Evolutionary conservation across 192 early-diverging fungal species (phyloP), one percentile per base, ranked within the genome.

Genomic region (Rhizophagus clarus): DNA sequence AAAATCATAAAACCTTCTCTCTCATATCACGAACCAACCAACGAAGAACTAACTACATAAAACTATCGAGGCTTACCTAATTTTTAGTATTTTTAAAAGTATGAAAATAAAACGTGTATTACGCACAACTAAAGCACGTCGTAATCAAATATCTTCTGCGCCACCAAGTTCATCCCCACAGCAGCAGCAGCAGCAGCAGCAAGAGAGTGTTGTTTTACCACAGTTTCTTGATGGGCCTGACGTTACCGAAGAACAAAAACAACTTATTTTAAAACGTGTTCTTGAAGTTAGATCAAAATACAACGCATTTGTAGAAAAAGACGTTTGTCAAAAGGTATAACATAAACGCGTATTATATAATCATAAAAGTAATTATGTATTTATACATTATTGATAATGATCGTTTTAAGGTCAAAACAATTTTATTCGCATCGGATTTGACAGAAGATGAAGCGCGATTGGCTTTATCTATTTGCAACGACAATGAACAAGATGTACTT

Each of bases 401-500:
- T 10, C 4, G 1, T 31, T 66, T 66, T 26, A 29, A 66, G 63
- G 29, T 66, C 12, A 26, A 29, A 66, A 66, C 63, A 15, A 66
- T 66, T 66, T 31, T 66, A 31, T 66, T 66, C 29, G 63, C 63
- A 32, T 66, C 63, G 17, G 63, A 66, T 66, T 66, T 66, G 24
- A 66, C 29, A 31, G 63, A 66, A 66, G 63, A 66, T 31, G 26
- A 66, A 26, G 63, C 63, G 5, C 63, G 63, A 15, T 66, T 66
- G 63, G 63, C 63, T 15, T 17, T 66, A 12, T 66, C 63, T 31
- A 15, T 66, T 66, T 66, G 63, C 12, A 14, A 66, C 29, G 63
- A 66, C 32, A 29, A 66, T 66, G 63, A 66, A 66, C 63, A 66
- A 31, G 63, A 66, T 6, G 63, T 66, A 31, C 63, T 66, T 17